phyloP scores from a whole-genome alignment of 306 rosid genomes.

The Cicer chorassanicum region DNA sequence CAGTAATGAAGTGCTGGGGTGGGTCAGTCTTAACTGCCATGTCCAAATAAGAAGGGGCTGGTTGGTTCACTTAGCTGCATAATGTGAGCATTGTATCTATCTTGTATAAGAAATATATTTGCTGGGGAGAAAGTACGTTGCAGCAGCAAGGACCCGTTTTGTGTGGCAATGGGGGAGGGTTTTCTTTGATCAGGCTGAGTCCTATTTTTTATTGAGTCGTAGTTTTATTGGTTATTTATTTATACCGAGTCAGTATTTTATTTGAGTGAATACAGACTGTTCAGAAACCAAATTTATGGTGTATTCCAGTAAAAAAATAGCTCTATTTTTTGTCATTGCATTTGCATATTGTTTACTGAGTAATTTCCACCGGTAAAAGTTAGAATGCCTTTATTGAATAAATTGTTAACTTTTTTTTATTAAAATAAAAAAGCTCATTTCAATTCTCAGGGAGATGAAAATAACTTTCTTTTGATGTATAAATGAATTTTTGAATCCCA shows the following conservation, averaged over 20 bases:
- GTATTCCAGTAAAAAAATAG: conserved; percentile 48
- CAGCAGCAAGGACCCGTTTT: conserved; percentile 47
- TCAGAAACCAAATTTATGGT: conserved; percentile 45
- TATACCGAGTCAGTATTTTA: conserved; percentile 55
- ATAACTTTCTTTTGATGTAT: no score
- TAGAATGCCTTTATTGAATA: neutral
- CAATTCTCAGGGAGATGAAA: neutral
- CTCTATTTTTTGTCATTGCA: conserved; percentile 45
- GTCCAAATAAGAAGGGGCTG: conserved; percentile 60
- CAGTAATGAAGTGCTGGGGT: conserved; percentile 66
- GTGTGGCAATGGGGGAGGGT: conserved; percentile 50
- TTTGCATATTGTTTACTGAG: neutral
- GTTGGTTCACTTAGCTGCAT: conserved; percentile 59
- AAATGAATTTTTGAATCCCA: no score
- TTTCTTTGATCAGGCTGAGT: conserved; percentile 57
- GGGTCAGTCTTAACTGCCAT: conserved; percentile 63
- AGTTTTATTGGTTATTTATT: conserved; percentile 49
- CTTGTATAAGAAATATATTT: conserved; percentile 40
- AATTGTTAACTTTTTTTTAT: no score
- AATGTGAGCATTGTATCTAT: conserved; percentile 46
- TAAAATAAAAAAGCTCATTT: neutral
- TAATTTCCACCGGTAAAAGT: neutral
- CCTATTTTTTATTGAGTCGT: conserved; percentile 54
- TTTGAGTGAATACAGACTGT: conserved; percentile 64
- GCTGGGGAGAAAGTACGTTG: conserved; percentile 56